phyloP scores from a whole-genome alignment of 164 flowering plant species.

The Echeveria elegans region DNA sequence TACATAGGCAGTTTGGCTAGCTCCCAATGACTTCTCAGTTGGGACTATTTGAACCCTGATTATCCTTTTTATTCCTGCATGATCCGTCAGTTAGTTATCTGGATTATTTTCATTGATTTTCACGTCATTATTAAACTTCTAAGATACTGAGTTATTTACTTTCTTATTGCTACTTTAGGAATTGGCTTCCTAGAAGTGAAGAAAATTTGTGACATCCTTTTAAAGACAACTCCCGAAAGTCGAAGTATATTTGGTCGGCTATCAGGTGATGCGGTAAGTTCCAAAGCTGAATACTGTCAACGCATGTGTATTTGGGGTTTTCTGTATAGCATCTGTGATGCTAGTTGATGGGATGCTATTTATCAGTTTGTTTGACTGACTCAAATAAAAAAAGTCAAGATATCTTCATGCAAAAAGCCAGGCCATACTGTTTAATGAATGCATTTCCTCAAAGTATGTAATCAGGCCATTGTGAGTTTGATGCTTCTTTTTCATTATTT shows the following conservation, averaged over 20 bases:
- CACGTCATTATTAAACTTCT: neutral
- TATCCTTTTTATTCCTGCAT: too few relatives aligned
- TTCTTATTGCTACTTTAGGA: slow-evolving; percentile 24
- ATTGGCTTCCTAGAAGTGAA: slow-evolving; percentile 87
- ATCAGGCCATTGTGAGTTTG: neutral
- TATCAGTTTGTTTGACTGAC: neutral
- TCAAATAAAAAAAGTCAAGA: neutral
- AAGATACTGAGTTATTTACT: neutral
- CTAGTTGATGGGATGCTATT: neutral
- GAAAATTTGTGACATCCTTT: slow-evolving; percentile 68
- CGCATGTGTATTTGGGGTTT: neutral
- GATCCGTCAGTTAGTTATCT: neutral
- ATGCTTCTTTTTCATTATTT: slow-evolving; percentile 11
- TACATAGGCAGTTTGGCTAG: too few relatives aligned
- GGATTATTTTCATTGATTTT: too few relatives aligned
- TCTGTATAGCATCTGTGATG: neutral
- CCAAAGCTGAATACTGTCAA: neutral
- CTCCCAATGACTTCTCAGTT: too few relatives aligned
- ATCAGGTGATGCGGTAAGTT: slow-evolving; percentile 92
- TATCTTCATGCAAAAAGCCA: neutral
- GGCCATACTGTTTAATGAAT: neutral
- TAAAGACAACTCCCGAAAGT: slow-evolving; percentile 68
- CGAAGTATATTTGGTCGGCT: slow-evolving; percentile 91
- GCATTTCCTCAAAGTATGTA: neutral
- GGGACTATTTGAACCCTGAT: too few relatives aligned